Evolutionary conservation across 2,329 filamentous ascomycete species (phyloP), one percentile per base, ranked within the genome.

Genomic region (Cladosporium sp.): DNA sequence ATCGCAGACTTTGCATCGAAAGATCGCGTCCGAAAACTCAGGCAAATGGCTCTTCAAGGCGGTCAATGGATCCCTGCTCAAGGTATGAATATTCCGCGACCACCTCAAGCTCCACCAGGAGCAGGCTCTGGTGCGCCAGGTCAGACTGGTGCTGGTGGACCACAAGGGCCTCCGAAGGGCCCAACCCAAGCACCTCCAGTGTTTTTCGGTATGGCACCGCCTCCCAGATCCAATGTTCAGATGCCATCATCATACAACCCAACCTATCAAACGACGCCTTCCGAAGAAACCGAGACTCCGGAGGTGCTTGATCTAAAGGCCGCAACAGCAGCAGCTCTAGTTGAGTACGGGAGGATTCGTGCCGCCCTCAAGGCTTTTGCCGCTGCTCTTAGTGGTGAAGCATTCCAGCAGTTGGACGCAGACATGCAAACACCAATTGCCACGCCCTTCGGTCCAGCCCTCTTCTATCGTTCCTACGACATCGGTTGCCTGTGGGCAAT

Each of bases 401-500:
- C 89, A 42, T 97, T 95, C 71, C 82, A 88, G 60, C 87, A 90
- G 1, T 74, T 97, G 19, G 82, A 83, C 2, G 76, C 85, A 2
- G 90, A 94, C 60, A 83, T 85, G 55, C 78, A 80, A 58, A 73
- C 84, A 53, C 79, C 85, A 48, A 72, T 82, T 61, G 67, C 76
- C 15, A 87, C 91, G 1, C 91, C 93, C 0, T 99, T 97, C 68
- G 93, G 94, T 0, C 82, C 84, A 2, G 88, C 90, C 0, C 75
- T 91, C 6, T 85, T 91, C 62, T 97, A 96, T 69, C 84, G 90
- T 28, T 93, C 89, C 1, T 93, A 91, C 70, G 87, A 88, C n/a
- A 88, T 97, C 61, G 90, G 89, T 2, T 88, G 90, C 34, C 80
- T 97, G 20, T 96, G 91, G 90, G 85, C 89, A 68, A 88, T 92